Evolutionary conservation across 768 basidiomycete genomes (phyloP).

Genomic region (Lanmaoa pseudosensibilis): DNA sequence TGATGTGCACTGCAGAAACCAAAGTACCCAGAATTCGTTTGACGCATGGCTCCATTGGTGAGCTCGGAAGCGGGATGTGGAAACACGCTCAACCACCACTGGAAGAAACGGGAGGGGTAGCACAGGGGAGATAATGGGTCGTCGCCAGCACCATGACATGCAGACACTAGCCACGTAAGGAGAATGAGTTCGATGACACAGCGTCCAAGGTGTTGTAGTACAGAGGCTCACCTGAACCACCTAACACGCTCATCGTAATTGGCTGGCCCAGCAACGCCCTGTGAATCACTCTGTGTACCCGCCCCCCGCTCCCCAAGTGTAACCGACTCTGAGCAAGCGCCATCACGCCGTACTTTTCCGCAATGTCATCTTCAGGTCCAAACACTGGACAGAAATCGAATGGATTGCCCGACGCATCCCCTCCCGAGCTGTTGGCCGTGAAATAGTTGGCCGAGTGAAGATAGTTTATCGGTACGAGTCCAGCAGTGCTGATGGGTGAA

Average conservation of each 20-base stretch:
- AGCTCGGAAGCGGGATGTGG: slow-evolving; percentile 97
- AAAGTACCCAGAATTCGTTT: slow-evolving; percentile 92
- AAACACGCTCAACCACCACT: slow-evolving; percentile 98
- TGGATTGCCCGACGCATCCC: slow-evolving; percentile 46
- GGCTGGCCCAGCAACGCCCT: slow-evolving; percentile 83
- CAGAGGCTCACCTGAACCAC: slow-evolving; percentile 72
- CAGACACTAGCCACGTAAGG: slow-evolving; percentile 60
- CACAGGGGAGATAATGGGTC: slow-evolving; percentile 81
- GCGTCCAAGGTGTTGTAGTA: not conserved
- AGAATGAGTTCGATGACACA: not conserved
- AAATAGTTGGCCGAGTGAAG: slow-evolving; percentile 53
- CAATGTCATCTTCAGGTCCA: slow-evolving; percentile 79
- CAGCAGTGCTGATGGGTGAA: slow-evolving; percentile 36
- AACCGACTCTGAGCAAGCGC: slow-evolving; percentile 71
- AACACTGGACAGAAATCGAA: slow-evolving; percentile 92
- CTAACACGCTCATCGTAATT: slow-evolving; percentile 86
- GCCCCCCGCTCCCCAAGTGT: slow-evolving; percentile 77
- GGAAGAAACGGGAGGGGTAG: slow-evolving; percentile 94
- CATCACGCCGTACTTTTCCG: slow-evolving; percentile 73
- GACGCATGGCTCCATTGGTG: slow-evolving; percentile 94
- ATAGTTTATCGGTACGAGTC: slow-evolving; percentile 77
- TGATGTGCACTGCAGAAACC: slow-evolving; percentile 93
- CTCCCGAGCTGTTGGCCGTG: slow-evolving; percentile 37
- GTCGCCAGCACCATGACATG: slow-evolving; percentile 92
- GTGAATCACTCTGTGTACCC: slow-evolving; percentile 79